Evolutionary conservation across 768 basidiomycete genomes (phyloP), one percentile per base, ranked within the genome.

Genomic region (Auriscalpium vulgare): DNA sequence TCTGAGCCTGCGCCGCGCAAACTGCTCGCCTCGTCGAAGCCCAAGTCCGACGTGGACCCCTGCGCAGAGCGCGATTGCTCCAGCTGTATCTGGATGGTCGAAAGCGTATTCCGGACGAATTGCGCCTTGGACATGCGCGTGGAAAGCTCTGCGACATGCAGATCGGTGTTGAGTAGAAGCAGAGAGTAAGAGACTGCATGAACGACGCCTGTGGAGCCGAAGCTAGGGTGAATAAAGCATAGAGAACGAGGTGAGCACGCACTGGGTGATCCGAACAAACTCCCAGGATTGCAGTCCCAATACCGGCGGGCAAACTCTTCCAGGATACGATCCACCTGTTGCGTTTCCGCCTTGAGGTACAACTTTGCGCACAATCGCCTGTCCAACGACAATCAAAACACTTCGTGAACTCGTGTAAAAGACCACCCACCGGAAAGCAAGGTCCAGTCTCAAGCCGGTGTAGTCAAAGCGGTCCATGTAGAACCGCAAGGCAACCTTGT

Each of bases 301-400:
- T 92, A 99, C 9, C 92, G 83, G 43, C 83, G 75, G 64, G 91
- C 91, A 64, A 99, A 97, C 59, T 85, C 86, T 58, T 92, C 93
- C 6, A 99, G 78, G 59, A 99, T 97, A 45, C 97, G 85, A 69
- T 98, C 97, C 45, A 99, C 88, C 72, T 98, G 95, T 66, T 99
- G 97, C 0, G 95, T 95, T 70, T 99, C 97, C 1, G 85, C 97
- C 69, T 93, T 95, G 57, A 99, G 79, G 68, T 81, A 97, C 2
- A 99, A 78, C 68, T 95, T 97, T 11, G 85, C 85, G 67, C 95
- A 97, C 10, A 99, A 74, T 21, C 85, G 85, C 59, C 95, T 94
- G 62, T 16, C 2, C 10, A 40, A 19, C 36, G 35, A 21, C n/a
- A 29, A 14, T 58, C 35, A 55, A 17, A 19, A 7, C 36, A 44